These are phyloP conservation scores for Scenedesmus sp. DNA, from an alignment of 163 green algal genomes.

Conservation along the genomic window DNA sequence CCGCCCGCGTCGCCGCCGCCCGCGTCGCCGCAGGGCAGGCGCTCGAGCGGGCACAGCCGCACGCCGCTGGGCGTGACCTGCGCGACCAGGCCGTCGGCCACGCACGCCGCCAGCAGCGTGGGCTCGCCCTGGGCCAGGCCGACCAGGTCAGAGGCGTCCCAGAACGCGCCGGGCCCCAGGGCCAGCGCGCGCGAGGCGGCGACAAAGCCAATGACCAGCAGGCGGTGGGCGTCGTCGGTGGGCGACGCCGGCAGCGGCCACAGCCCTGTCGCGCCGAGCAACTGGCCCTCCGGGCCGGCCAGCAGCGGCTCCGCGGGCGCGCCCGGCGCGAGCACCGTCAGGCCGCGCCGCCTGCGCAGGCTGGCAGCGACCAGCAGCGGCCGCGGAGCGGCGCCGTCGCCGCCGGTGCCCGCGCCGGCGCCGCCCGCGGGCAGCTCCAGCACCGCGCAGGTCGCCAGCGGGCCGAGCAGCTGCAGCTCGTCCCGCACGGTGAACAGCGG, in stretches of 20 bases:
- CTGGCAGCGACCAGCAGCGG: conserved; percentile 20
- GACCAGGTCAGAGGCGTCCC: conserved; percentile 18
- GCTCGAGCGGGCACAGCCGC: conserved; percentile 11
- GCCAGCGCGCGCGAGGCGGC: conserved; percentile 12
- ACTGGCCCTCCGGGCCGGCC: not conserved
- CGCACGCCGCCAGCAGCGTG: conserved; percentile 19
- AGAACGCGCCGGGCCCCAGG: not conserved
- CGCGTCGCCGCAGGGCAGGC: not conserved
- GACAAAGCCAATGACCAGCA: conserved; percentile 25
- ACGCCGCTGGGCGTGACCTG: conserved; percentile 25
- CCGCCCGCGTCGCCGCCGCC: not conserved
- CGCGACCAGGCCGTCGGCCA: not conserved
- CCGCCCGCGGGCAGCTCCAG: not conserved
- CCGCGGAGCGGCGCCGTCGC: not conserved
- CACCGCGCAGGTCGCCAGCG: not conserved
- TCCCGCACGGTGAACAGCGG: not conserved
- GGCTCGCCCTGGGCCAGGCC: not conserved
- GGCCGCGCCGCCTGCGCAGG: not conserved
- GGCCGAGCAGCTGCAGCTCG: conserved; percentile 1
- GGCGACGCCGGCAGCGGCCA: conserved; percentile 2
- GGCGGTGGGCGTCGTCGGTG: not conserved
- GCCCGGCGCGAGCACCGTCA: not conserved
- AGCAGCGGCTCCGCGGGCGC: not conserved
- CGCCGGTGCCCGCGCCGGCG: not conserved
- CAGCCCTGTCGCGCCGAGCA: conserved; percentile 15